These are phyloP conservation scores for Cryptosporidium sp. DNA, from an alignment of 169 alveolate genomes.

Conservation along the genomic window DNA sequence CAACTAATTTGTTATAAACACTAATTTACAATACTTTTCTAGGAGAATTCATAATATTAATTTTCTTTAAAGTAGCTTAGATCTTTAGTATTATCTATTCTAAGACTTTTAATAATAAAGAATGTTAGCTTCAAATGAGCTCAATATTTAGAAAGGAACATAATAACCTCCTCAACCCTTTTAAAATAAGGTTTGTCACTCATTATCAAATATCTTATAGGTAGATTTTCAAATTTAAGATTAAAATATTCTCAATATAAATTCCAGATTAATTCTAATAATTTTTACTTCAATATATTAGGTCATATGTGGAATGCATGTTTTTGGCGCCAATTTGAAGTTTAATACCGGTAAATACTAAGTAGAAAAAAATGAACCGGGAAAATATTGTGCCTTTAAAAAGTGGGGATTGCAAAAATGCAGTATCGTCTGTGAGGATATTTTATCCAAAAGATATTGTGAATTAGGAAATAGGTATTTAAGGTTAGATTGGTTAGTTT, in stretches of 20 bases:
- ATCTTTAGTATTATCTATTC: neutral
- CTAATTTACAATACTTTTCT: neutral
- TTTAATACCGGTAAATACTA: neutral
- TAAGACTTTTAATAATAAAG: neutral
- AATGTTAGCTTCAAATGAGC: neutral
- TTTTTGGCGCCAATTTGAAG: neutral
- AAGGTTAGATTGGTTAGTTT: neutral
- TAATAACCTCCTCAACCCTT: neutral
- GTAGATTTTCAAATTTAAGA: no score
- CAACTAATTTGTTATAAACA: neutral
- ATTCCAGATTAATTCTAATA: neutral
- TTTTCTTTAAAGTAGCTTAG: neutral
- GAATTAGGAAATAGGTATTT: neutral
- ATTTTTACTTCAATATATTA: neutral
- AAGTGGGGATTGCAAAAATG: slow-evolving; percentile 12
- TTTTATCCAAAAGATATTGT: slow-evolving; percentile 9
- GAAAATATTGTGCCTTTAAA: neutral
- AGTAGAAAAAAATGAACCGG: neutral
- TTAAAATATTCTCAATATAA: no score
- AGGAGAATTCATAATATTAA: neutral
- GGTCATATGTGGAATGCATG: neutral
- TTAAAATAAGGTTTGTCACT: neutral
- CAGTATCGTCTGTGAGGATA: neutral
- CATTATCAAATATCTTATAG: no score
- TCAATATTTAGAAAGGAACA: neutral